These are phyloP conservation scores for Eucalyptus tenuipes DNA, from an alignment of 345 rosid genomes.

Conservation along the genomic window DNA sequence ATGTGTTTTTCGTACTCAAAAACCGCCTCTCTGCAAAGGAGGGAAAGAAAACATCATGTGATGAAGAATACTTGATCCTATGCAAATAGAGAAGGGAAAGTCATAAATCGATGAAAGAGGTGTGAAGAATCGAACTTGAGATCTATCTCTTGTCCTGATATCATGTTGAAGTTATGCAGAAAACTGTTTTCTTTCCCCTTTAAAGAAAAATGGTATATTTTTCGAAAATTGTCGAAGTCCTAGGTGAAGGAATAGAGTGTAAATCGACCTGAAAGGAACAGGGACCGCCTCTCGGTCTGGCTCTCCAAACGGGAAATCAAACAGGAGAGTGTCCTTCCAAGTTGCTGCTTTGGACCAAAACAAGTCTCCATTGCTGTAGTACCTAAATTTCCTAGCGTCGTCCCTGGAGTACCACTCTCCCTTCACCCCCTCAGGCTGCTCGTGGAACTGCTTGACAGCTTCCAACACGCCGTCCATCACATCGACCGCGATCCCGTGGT, in stretches of 20 bases:
- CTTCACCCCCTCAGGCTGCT: not conserved
- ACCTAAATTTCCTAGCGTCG: not conserved
- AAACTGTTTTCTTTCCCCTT: not conserved
- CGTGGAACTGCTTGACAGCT: not conserved
- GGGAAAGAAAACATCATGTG: not conserved
- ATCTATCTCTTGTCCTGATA: not conserved
- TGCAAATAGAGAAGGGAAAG: not conserved
- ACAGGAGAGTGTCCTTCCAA: not conserved
- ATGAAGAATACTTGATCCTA: not conserved
- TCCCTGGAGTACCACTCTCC: not conserved
- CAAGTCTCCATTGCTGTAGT: not conserved
- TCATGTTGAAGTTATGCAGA: not conserved
- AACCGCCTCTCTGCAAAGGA: not conserved
- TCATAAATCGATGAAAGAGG: not conserved
- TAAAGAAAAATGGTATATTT: not conserved
- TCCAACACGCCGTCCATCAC: not conserved
- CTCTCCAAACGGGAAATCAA: not conserved
- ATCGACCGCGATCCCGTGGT: not conserved
- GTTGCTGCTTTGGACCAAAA: not conserved
- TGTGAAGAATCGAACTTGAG: not conserved
- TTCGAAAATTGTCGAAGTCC: not conserved
- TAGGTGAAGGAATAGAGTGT: not conserved
- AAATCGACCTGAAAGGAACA: not conserved
- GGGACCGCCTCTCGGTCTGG: not conserved
- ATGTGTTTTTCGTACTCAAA: not conserved